Base-by-base conservation (phyloP, 2,329 filamentous ascomycete genomes). In the Alternaria novae-zelandiae region DNA sequence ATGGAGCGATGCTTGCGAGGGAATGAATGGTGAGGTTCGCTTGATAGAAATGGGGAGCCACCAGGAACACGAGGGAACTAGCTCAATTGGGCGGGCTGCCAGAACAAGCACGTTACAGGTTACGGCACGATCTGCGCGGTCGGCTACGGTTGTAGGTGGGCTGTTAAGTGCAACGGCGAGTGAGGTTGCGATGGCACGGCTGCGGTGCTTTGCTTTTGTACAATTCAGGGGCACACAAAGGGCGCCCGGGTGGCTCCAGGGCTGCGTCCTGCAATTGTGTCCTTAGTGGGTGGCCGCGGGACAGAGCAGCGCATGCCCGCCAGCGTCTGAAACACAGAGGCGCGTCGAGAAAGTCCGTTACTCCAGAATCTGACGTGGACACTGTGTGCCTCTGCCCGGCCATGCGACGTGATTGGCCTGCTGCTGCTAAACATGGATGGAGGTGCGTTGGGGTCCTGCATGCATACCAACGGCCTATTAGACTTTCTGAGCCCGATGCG, bases 361-460 rank as follows among this genome's bases (percentile, higher is more conserved):
- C 62, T 67, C 63, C 55, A 63, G 64, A 64, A 65, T 73, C 74
- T 77, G 73, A 75, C 74, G 74, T 77, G 74, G 71, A 71, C 70
- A 62, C 55, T 54, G n/a, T 51, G 55, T 64, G 54, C 28, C 59
- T 32, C 30, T 55, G 58, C 13, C 49, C 49, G 54, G 59, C 51
- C 45, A 43, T 25, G 47, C 30, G 21, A 44, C 53, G 54, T 65
- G 57, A 65, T 69, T 69, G 66, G 69, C 23, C 28, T 11, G 23
- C 13, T 23, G 25, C 59, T 23, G 64, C 69, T 65, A 70, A 56
- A 68, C 59, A 64, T 63, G 65, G 63, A 53, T 26, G 43, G 20
- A 49, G 20, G 54, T 69, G 71, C 70, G 58, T 66, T 51, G 62
- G 43, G 57, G 64, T 50, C 58, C 55, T 51, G 54, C 57, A 55